Evolutionary conservation across 257 asterid genomes (phyloP), one percentile per base, ranked within the genome.

Genomic region (Solanum bukasovii): DNA sequence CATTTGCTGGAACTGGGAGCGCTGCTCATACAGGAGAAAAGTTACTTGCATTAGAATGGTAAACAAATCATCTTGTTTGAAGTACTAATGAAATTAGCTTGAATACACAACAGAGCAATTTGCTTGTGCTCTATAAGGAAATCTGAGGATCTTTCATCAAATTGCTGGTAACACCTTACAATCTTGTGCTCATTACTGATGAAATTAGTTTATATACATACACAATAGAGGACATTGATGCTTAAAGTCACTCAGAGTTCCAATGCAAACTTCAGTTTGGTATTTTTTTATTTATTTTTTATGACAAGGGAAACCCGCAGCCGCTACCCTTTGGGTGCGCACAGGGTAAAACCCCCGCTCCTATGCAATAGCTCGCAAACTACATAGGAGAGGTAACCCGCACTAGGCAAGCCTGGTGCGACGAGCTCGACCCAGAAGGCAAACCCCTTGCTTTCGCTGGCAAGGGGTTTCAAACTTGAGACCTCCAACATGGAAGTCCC

Each of bases 1-100:
- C 92, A 93, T 91, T 90, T 44, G 98, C 84, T 49, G 93, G 87
- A 78, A 91, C 59, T 29, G 98, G 92, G 72, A 89, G 91, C 85
- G 94, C 98, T 96, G 90, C 85, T 82, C 90, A 90, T 84, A 87
- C 23, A 88, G 59, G 65, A 72, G 35, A 34, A 67, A 78, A 71
- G 85, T 73, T 44, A 44, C 85, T 81, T 27, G 42, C 85, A 81
- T 81, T 81, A 46, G 42, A 81, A 81, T 29, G 68, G 68, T 46
- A 46, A 27, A 29, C 68, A 46, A 29, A 81, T 46, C 68, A 81
- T 16, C 83, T 75, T 23, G 52, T 49, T 49, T 1, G 7, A 14
- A 49, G 44, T 38, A 37, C 83, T 37, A 37, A 0, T 4, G 56
- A 75, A 37, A 75, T 37, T 75, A 37, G 83, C 25, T 75, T 37